Evolutionary conservation across 2,329 filamentous ascomycete species (phyloP).

Genomic region (Ceratocystis albifundus): DNA sequence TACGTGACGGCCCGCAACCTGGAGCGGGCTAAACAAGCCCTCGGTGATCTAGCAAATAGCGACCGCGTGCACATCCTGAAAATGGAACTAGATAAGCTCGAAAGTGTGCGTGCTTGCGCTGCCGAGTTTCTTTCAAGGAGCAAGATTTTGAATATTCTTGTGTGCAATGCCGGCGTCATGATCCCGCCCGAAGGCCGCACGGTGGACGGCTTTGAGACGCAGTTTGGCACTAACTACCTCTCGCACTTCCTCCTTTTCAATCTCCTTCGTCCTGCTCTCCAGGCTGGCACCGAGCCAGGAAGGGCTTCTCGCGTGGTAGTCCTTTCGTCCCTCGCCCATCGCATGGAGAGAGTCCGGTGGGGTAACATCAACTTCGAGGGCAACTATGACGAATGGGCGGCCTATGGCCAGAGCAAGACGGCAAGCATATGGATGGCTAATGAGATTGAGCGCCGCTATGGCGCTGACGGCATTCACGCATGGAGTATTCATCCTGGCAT

Average conservation of each 20-base stretch:
- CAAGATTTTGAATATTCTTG: slow-evolving; percentile 28
- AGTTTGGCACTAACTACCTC: slow-evolving; percentile 38
- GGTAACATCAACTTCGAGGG: slow-evolving; percentile 28
- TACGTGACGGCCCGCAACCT: slow-evolving; percentile 32
- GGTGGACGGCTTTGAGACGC: slow-evolving; percentile 35
- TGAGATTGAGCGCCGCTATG: slow-evolving; percentile 22
- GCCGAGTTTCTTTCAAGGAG: slow-evolving; percentile 28
- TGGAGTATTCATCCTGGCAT: slow-evolving; percentile 25
- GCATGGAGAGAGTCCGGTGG: slow-evolving; percentile 29
- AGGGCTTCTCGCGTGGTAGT: slow-evolving; percentile 32
- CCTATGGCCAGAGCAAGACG: slow-evolving; percentile 29
- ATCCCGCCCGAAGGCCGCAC: slow-evolving; percentile 29
- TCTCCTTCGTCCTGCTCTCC: slow-evolving; percentile 30
- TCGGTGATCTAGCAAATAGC: slow-evolving; percentile 8
- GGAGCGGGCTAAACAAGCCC: slow-evolving; percentile 23
- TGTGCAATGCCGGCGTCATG: slow-evolving; percentile 39
- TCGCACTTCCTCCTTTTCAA: slow-evolving; percentile 39
- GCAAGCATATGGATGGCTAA: slow-evolving; percentile 28
- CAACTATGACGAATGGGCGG: slow-evolving; percentile 24
- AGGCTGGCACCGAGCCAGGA: slow-evolving; percentile 15
- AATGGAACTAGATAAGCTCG: slow-evolving; percentile 33
- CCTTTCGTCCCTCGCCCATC: slow-evolving; percentile 31
- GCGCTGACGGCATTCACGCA: slow-evolving; percentile 8
- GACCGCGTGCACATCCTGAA: slow-evolving; percentile 9
- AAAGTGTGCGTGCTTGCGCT: slow-evolving; percentile 32